Evolutionary conservation across 179 eudicot species (phyloP).

Genomic region (Sideroxylon spinosum): DNA sequence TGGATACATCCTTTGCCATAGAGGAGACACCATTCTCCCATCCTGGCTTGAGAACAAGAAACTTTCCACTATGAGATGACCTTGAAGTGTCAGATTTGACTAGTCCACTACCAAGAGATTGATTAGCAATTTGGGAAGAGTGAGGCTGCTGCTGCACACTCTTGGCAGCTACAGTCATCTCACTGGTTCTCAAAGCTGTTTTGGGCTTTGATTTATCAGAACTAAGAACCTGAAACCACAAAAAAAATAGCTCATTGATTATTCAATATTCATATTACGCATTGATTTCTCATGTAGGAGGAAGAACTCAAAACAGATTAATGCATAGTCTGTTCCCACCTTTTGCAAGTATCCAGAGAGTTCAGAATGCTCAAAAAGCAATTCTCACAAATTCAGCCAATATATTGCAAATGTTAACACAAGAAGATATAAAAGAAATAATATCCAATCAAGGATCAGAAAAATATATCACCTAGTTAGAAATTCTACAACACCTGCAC

Average conservation of each 20-base stretch:
- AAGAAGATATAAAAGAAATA: background rate
- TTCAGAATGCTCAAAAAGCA: constrained; percentile 1
- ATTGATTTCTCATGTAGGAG: background rate
- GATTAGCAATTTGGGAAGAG: constrained; percentile 43
- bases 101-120: constrained; percentile 43
- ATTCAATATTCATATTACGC: background rate
- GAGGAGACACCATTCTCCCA: constrained; percentile 47
- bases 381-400: background rate
- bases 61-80: constrained; percentile 46
- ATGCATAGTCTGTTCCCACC: background rate
- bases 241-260: background rate
- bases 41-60: constrained; percentile 59
- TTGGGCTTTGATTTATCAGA: constrained; percentile 68
- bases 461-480: too few species aligned
- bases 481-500: background rate
- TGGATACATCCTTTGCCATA: constrained; percentile 39
- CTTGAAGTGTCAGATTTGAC: constrained; percentile 40
- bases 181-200: constrained; percentile 36
- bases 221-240: constrained; percentile 41
- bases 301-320: too few species aligned
- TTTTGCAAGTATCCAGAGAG: background rate
- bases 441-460: too few species aligned
- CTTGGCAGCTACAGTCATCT: constrained; percentile 37
- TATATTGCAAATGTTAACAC: background rate
- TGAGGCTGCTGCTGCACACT: constrained; percentile 39